Conservation (phyloP, 257 asterid species). For the Ehretia macrophylla region DNA sequence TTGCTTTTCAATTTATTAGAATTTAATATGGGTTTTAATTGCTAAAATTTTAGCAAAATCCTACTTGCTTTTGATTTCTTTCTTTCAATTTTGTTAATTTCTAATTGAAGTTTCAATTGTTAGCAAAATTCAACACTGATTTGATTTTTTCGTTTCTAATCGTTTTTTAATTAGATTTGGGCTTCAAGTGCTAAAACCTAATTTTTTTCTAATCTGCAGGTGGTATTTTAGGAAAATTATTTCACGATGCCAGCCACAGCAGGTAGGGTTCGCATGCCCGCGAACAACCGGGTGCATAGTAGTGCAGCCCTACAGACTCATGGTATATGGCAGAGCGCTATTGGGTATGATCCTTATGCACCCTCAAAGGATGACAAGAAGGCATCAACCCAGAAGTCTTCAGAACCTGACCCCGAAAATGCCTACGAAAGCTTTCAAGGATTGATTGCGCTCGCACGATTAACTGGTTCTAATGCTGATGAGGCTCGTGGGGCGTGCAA, state of each 20-base stretch:
- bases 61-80: too few relatives aligned
- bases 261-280: slow-evolving; percentile 99
- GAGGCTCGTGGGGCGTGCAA: slow-evolving; percentile 91
- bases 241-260: slow-evolving; percentile 96
- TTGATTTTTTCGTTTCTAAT: too few relatives aligned
- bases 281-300: slow-evolving; percentile 99
- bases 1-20: neutral
- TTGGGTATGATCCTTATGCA: slow-evolving; percentile 95
- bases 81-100: too few relatives aligned
- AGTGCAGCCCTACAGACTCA: slow-evolving; percentile 98
- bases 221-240: neutral
- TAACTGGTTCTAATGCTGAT: slow-evolving; percentile 83
- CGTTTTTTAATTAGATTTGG: too few relatives aligned
- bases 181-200: neutral
- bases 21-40: too few relatives aligned
- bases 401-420: slow-evolving; percentile 73
- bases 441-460: slow-evolving; percentile 79
- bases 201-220: neutral
- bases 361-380: slow-evolving; percentile 76
- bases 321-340: slow-evolving; percentile 99
- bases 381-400: slow-evolving; percentile 24
- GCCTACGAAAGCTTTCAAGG: slow-evolving; percentile 91
- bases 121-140: too few relatives aligned
- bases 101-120: too few relatives aligned
- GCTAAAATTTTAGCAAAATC: too few relatives aligned